Percentiles rank a stretch among this genome's conserved stretches.
These are phyloP conservation scores for Pontederia paniculata DNA, from an alignment of 176 grass and related monocot species.

Conservation along the genomic window DNA sequence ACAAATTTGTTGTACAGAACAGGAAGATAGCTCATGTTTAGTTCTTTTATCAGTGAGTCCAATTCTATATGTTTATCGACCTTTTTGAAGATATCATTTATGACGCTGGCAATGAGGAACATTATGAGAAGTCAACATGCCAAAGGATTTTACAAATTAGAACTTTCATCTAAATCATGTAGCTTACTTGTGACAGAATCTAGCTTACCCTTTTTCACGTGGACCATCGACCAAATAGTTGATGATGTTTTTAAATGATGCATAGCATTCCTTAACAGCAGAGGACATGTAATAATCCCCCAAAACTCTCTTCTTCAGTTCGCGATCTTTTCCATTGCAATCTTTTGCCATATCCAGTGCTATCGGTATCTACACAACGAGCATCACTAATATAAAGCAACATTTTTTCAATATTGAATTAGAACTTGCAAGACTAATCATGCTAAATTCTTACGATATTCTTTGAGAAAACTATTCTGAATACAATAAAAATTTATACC, in stretches of 20 bases:
- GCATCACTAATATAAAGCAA: conserved; percentile 15
- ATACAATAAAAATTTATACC: too few relatives aligned
- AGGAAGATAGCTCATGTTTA: conserved; percentile 67
- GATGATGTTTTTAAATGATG: conserved; percentile 80
- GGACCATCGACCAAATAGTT: conserved; percentile 44
- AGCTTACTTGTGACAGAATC: background rate
- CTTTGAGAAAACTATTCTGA: too few relatives aligned
- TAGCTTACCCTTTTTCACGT: conserved; percentile 52
- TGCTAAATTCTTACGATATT: too few relatives aligned
- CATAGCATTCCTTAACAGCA: conserved; percentile 90
- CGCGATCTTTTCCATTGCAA: conserved; percentile 70
- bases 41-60: conserved; percentile 31
- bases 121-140: background rate
- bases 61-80: conserved; percentile 40
- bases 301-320: conserved; percentile 69
- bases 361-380: conserved; percentile 72
- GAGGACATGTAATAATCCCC: conserved; percentile 61
- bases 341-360: conserved; percentile 94
- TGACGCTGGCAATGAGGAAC: conserved; percentile 40
- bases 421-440: too few relatives aligned
- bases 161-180: too few relatives aligned
- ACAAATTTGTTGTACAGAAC: conserved; percentile 67
- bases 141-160: too few relatives aligned
- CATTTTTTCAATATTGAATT: background rate
- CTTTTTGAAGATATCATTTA: conserved; percentile 52